Conservation (phyloP, 2,329 filamentous ascomycete species). For the Pseudocercospora musae region DNA sequence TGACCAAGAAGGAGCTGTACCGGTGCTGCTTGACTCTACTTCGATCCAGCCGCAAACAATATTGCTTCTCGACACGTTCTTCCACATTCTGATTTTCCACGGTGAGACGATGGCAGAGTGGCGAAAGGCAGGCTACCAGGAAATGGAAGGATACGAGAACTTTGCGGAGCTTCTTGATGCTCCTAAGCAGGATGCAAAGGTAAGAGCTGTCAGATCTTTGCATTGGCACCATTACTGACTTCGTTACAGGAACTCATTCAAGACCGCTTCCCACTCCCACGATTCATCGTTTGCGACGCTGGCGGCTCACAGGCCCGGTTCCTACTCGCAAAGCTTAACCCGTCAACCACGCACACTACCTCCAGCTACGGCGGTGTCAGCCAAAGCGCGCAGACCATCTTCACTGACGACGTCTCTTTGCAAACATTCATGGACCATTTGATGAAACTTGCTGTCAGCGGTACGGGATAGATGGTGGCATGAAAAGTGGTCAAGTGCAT, state of each 20-base stretch:
- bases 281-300: constrained; percentile 98
- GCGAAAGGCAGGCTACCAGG: constrained; percentile 96
- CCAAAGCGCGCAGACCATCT: constrained; percentile 93
- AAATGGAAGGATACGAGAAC: constrained; percentile 97
- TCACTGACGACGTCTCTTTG: constrained; percentile 95
- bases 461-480: constrained; percentile 31
- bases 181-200: constrained; percentile 93
- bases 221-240: constrained; percentile 2
- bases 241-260: constrained; percentile 78
- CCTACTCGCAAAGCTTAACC: constrained; percentile 93
- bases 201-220: constrained; percentile 46
- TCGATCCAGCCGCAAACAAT: constrained; percentile 95
- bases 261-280: constrained; percentile 94
- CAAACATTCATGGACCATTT: constrained; percentile 99
- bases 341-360: constrained; percentile 92
- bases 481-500: not conserved
- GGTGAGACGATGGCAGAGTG: constrained; percentile 97
- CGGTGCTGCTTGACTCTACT: constrained; percentile 92
- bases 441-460: constrained; percentile 69
- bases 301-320: constrained; percentile 97
- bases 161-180: constrained; percentile 83
- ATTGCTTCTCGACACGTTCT: constrained; percentile 94
- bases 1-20: constrained; percentile 86
- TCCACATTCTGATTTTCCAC: constrained; percentile 99
- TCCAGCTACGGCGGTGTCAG: constrained; percentile 86